A percentile compares a stretch with the other conserved stretches of the same genome.
These are phyloP conservation scores for Aspergillus oerlinghausenensis DNA, from an alignment of 2,329 filamentous ascomycete genomes.

Conservation along the genomic window DNA sequence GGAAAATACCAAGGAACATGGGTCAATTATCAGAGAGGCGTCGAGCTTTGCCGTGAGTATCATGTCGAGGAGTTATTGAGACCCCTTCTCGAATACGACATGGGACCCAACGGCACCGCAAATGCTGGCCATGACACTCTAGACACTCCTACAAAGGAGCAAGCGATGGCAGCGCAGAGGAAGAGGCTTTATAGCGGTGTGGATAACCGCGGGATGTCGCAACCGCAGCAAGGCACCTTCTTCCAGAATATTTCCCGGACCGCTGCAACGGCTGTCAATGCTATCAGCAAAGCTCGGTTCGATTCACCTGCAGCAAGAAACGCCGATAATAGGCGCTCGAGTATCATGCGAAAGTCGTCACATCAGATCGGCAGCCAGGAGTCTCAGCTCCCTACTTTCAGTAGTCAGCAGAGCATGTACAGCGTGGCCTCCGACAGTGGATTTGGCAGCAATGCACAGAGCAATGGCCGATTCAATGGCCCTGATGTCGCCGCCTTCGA, in stretches of 20 bases:
- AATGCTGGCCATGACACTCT: constrained; percentile 68
- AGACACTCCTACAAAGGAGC: constrained; percentile 96
- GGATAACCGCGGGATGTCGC: constrained; percentile 63
- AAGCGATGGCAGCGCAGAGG: constrained; percentile 92
- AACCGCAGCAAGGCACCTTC: constrained; percentile 72
- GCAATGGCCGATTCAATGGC: constrained; percentile 38
- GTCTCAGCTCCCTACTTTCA: constrained; percentile 59
- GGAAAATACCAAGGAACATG: constrained; percentile 99
- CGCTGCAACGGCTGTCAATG: constrained; percentile 86
- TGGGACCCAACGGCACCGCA: constrained; percentile 53
- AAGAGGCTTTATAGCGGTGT: constrained; percentile 84
- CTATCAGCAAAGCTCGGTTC: constrained; percentile 92
- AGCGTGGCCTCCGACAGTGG: constrained; percentile 71
- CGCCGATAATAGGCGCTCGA: constrained; percentile 61
- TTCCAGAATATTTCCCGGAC: constrained; percentile 96
- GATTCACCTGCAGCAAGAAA: constrained; percentile 74
- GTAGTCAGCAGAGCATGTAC: constrained; percentile 74
- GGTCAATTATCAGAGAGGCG: constrained; percentile 89
- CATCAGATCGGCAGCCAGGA: constrained; percentile 58
- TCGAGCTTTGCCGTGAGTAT: constrained; percentile 81
- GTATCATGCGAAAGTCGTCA: constrained; percentile 66
- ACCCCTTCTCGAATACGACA: constrained; percentile 48
- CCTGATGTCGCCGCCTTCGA: constrained; percentile 44
- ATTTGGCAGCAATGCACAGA: constrained; percentile 62
- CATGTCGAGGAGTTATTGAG: constrained; percentile 48